A percentile compares a stretch with the other conserved stretches of the same genome.
Evolutionary conservation across 2,329 filamentous ascomycete species (phyloP).

Genomic region (Penicillium sp.): DNA sequence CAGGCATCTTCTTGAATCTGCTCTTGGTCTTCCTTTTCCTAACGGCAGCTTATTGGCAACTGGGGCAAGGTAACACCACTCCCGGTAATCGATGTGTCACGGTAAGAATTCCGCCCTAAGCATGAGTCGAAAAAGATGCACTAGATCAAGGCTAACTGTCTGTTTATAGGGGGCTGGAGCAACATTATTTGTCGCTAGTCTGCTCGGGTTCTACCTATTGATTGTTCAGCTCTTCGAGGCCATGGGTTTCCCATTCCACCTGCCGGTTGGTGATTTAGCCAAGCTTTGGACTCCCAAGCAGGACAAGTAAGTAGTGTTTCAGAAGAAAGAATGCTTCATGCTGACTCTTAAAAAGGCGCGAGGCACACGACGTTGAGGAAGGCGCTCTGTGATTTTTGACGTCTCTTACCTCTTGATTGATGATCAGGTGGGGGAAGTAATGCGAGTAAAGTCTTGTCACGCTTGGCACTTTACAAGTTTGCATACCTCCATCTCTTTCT

Average conservation of each 20-base stretch:
- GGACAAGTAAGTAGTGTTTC: slow-evolving; percentile 1
- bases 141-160: not conserved
- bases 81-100: slow-evolving; percentile 29
- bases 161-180: slow-evolving; percentile 43
- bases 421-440: too few species aligned
- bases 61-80: slow-evolving; percentile 40
- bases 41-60: slow-evolving; percentile 56
- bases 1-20: slow-evolving; percentile 64
- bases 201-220: slow-evolving; percentile 52
- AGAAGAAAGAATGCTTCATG: not conserved
- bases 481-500: too few species aligned
- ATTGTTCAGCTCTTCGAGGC: slow-evolving; percentile 51
- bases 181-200: slow-evolving; percentile 45
- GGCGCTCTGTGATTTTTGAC: too few species aligned
- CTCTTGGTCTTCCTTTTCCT: slow-evolving; percentile 55
- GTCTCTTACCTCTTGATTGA: too few species aligned
- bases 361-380: not conserved
- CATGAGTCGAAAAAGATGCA: too few species aligned
- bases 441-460: too few species aligned
- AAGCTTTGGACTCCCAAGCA: slow-evolving; percentile 10
- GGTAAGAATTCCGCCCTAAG: slow-evolving; percentile 8
- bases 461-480: too few species aligned
- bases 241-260: slow-evolving; percentile 49
- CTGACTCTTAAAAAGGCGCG: not conserved
- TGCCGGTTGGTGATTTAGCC: slow-evolving; percentile 41